phyloP scores from a whole-genome alignment of 2,329 filamentous ascomycete genomes.

The Colletotrichum sp. region DNA sequence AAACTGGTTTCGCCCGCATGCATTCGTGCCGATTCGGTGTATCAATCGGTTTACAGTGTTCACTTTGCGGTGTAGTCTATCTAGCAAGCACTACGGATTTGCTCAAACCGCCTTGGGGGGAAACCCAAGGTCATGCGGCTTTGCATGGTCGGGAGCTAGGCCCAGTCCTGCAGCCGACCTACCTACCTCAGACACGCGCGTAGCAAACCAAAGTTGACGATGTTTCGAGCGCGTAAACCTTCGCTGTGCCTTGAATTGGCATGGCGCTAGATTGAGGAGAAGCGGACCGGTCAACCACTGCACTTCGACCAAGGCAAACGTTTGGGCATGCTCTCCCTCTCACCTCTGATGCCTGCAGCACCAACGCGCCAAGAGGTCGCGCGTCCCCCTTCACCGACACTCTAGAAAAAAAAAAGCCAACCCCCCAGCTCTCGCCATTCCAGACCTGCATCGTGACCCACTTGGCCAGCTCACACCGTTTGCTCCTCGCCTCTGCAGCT shows the following conservation, averaged over 20 bases:
- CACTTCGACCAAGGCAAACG: not conserved
- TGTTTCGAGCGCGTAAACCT: not conserved
- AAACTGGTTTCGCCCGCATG: not conserved
- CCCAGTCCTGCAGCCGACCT: not conserved
- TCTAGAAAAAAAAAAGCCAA: not conserved
- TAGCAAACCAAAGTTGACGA: not conserved
- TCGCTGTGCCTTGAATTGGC: not conserved
- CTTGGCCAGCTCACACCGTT: constrained; percentile 4
- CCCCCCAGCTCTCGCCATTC: not conserved
- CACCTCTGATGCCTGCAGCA: not conserved
- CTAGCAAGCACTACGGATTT: not conserved
- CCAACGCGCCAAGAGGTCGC: not conserved
- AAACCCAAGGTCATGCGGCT: not conserved
- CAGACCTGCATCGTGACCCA: constrained; percentile 9
- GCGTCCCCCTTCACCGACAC: not conserved
- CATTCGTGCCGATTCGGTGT: not conserved
- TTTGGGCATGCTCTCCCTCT: not conserved
- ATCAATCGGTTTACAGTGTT: not conserved
- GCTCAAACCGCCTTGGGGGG: not conserved
- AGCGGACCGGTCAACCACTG: not conserved
- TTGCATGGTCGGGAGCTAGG: not conserved
- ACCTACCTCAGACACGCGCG: not conserved
- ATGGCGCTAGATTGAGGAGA: not conserved
- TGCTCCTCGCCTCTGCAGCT: not conserved
- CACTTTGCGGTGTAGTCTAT: not conserved